phyloP scores from a whole-genome alignment of 352 stramenopile species.

The Phytophthora rubi region DNA sequence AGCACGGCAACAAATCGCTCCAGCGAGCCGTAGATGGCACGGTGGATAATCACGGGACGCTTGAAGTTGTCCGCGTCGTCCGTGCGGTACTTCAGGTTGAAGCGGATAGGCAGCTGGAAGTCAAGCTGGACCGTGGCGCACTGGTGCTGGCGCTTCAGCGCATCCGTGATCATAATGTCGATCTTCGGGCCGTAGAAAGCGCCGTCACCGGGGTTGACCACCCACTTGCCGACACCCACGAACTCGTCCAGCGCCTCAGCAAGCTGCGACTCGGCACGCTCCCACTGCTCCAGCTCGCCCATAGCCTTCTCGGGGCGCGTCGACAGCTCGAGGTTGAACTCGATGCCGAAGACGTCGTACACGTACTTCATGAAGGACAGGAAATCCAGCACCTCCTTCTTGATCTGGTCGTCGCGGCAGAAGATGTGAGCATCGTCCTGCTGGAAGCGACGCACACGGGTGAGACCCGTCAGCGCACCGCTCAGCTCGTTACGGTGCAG shows the following conservation, averaged over 20 bases:
- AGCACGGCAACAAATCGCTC: slow-evolving; percentile 98
- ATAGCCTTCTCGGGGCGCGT: slow-evolving; percentile 97
- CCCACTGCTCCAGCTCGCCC: slow-evolving; percentile 94
- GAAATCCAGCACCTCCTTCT: slow-evolving; percentile 88
- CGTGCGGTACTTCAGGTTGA: slow-evolving; percentile 95
- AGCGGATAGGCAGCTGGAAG: slow-evolving; percentile 98
- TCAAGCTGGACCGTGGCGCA: slow-evolving; percentile 98
- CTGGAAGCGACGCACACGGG: slow-evolving; percentile 96
- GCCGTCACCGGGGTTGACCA: slow-evolving; percentile 97
- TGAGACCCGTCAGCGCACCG: slow-evolving; percentile 97
- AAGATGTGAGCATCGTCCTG: slow-evolving; percentile 99
- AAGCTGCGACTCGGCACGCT: slow-evolving; percentile 79
- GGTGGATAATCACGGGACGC: slow-evolving; percentile 96
- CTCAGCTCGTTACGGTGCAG: slow-evolving; percentile 97
- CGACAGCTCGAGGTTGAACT: slow-evolving; percentile 97
- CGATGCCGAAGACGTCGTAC: slow-evolving; percentile 98
- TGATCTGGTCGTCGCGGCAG: slow-evolving; percentile 95
- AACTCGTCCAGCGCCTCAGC: slow-evolving; percentile 95
- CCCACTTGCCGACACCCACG: slow-evolving; percentile 94
- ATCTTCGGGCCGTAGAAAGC: slow-evolving; percentile 99
- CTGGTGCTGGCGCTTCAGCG: slow-evolving; percentile 97
- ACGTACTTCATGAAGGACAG: slow-evolving; percentile 98
- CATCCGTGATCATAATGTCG: slow-evolving; percentile 98
- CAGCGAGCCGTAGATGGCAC: slow-evolving; percentile 97
- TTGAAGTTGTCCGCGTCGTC: slow-evolving; percentile 86